Percentiles rank a stretch among this genome's conserved stretches.
Conservation (phyloP, 768 basidiomycete species). For the Lactarius vividus region DNA sequence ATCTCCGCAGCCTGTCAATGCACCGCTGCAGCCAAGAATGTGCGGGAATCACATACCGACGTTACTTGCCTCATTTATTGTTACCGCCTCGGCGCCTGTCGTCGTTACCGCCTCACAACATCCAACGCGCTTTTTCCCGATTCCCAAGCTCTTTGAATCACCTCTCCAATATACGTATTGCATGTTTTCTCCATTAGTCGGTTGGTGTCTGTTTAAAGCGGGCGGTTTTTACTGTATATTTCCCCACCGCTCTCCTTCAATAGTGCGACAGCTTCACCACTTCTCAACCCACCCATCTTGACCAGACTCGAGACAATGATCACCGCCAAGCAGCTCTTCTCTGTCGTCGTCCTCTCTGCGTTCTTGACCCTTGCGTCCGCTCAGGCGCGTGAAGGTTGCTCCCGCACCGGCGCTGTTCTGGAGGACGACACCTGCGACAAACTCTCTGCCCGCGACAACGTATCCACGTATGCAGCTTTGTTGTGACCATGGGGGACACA, state of each 20-base stretch:
- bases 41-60: background rate
- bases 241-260: background rate
- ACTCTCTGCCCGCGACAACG: conserved; percentile 47
- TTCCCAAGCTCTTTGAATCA: background rate
- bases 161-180: no score
- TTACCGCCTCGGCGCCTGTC: background rate
- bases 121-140: no score
- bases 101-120: background rate
- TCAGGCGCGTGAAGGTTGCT: conserved; percentile 37
- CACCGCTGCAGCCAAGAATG: no score
- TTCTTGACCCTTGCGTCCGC: conserved; percentile 3
- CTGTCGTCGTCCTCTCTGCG: conserved; percentile 6
- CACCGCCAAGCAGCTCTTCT: background rate
- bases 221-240: background rate
- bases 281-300: background rate
- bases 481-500: background rate
- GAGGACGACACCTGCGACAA: conserved; percentile 54
- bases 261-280: background rate
- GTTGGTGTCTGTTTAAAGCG: background rate
- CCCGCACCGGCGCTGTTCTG: conserved; percentile 49
- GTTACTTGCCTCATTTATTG: background rate
- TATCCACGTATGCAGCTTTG: conserved; percentile 42
- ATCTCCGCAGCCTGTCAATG: no score
- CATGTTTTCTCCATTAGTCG: background rate
- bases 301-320: background rate